These are phyloP conservation scores for Lycium ferocissimum DNA, from an alignment of 257 asterid species.

Conservation along the genomic window DNA sequence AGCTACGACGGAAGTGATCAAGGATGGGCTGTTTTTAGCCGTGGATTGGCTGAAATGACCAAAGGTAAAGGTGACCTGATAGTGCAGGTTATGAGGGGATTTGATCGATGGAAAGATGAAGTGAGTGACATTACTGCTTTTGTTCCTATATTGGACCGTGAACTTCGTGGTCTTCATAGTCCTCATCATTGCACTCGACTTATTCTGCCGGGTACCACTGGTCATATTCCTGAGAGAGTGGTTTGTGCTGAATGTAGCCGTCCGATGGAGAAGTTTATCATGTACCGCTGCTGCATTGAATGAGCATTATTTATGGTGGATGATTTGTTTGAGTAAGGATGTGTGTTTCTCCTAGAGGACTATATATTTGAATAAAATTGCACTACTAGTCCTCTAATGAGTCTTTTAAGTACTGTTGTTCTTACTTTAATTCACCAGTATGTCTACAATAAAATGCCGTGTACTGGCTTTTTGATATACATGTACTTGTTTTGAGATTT, in stretches of 20 bases:
- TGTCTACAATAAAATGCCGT: neutral
- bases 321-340: neutral
- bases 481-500: constrained; percentile 22
- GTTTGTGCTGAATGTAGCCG: constrained; percentile 79
- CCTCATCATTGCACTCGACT: constrained; percentile 85
- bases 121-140: constrained; percentile 61
- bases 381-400: neutral
- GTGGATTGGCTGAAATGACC: constrained; percentile 61
- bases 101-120: constrained; percentile 48
- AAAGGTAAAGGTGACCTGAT: constrained; percentile 57
- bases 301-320: constrained; percentile 30
- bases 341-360: neutral
- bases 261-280: constrained; percentile 76
- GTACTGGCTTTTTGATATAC: neutral
- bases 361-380: constrained; percentile 4
- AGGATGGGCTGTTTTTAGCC: constrained; percentile 86
- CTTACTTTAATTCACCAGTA: neutral
- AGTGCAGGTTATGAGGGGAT: constrained; percentile 48
- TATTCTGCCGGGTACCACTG: constrained; percentile 65
- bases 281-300: constrained; percentile 92
- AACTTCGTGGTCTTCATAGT: constrained; percentile 48
- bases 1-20: constrained; percentile 72
- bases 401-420: neutral
- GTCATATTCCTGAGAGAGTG: constrained; percentile 68
- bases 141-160: constrained; percentile 55